phyloP scores from a whole-genome alignment of 352 stramenopile genomes.

The Blastocystis sp. region DNA sequence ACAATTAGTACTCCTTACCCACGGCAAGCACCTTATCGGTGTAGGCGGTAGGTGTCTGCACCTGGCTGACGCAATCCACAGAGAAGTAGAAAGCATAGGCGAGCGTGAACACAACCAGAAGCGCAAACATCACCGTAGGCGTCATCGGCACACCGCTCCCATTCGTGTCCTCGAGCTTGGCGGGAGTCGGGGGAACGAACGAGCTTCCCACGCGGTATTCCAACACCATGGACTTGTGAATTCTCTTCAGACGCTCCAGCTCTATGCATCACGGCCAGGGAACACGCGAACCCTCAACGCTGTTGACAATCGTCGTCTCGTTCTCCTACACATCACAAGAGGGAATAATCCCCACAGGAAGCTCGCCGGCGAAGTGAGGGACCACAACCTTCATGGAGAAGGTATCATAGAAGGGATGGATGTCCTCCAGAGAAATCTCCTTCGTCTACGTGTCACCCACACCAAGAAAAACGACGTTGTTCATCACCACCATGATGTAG shows the following conservation, averaged over 20 bases:
- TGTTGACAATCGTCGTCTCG: not conserved
- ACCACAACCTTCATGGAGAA: not conserved
- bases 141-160: slow-evolving; percentile 39
- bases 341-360: not conserved
- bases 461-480: not conserved
- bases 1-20: slow-evolving; percentile 62
- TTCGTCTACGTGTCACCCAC: not conserved
- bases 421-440: not conserved
- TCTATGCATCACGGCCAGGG: not conserved
- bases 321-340: slow-evolving; percentile 21
- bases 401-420: not conserved
- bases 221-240: not conserved
- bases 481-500: not conserved
- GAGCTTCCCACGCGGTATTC: not conserved
- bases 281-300: not conserved
- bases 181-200: not conserved
- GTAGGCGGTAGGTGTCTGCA: slow-evolving; percentile 56
- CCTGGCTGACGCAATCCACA: slow-evolving; percentile 18
- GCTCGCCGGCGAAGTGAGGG: slow-evolving; percentile 4
- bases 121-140: slow-evolving; percentile 53
- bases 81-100: slow-evolving; percentile 36
- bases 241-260: not conserved
- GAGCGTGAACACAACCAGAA: slow-evolving; percentile 57
- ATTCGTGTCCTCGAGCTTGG: not conserved
- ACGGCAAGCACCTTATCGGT: slow-evolving; percentile 44